These are phyloP conservation scores for Stagonosporopsis cucurbitacearum DNA, from an alignment of 2,329 filamentous ascomycete species.

Conservation along the genomic window DNA sequence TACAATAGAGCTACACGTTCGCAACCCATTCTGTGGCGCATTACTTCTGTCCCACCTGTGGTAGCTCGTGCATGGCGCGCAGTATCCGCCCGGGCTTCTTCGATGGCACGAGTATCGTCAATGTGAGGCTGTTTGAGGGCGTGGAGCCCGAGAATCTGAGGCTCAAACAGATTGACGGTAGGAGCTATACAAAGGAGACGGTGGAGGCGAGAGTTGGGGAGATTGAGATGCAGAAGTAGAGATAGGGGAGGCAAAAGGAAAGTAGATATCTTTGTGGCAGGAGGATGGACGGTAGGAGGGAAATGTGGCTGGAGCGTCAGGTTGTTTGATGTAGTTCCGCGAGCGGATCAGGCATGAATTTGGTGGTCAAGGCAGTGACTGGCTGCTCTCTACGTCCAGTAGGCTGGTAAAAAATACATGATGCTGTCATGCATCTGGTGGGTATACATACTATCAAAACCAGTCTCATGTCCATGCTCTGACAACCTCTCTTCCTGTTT, in stretches of 20 bases:
- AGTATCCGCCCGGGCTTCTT: constrained; percentile 25
- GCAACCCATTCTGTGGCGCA: constrained; percentile 24
- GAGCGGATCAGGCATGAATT: neutral
- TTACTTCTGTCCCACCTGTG: constrained; percentile 43
- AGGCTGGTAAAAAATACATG: neutral
- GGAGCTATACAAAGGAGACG: constrained; percentile 22
- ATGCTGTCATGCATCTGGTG: neutral
- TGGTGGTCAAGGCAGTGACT: no score
- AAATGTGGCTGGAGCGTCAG: no score
- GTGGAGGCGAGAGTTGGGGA: constrained; percentile 9
- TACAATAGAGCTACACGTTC: constrained; percentile 31
- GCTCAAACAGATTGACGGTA: constrained; percentile 34
- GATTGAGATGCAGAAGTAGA: constrained; percentile 2
- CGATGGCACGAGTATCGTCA: constrained; percentile 30
- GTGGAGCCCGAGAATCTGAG: constrained; percentile 37
- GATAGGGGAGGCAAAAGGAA: neutral
- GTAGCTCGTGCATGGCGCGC: constrained; percentile 32
- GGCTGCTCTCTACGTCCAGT: no score
- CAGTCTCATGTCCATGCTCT: neutral
- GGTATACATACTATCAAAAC: constrained; percentile 12
- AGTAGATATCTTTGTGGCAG: neutral
- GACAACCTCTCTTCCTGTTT: neutral
- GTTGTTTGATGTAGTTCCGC: no score
- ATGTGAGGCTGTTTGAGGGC: constrained; percentile 38
- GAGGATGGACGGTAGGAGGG: no score